Base-by-base conservation (phyloP, 108 stramenopile species). In the Schizochytrium sp. region DNA sequence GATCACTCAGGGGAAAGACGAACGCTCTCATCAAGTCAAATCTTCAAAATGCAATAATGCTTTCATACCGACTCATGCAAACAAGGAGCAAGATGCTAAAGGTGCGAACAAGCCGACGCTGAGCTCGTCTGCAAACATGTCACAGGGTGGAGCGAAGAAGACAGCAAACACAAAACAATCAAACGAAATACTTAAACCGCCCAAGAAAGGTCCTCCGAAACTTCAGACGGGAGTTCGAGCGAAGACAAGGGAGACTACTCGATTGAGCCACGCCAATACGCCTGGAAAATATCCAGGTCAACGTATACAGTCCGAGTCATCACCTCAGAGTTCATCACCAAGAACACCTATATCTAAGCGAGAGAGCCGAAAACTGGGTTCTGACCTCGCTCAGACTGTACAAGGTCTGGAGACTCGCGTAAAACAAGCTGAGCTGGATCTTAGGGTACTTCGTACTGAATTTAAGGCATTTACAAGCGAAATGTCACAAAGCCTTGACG, bases 401-500 rank as follows among this genome's bases (percentile, higher is more conserved):
- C 15, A 7, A 7, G 40, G 42, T 7, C 64, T 69, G 10, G 64
- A 69, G 64, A 69, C 64, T 0, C 64, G 64, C 19, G 64, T 69
- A 7, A 69, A 69, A 44, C 64, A 69, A 69, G 64, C 64, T 38
- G 64, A 69, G 64, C 64, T 69, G 12, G 64, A 69, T 15, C 15
- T 69, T 8, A 28, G 12, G 12, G 42, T 38, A 7, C 28, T 69
- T 8, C 64, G 64, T 3, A 69, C 64, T 10, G 64, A 69, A 15
- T 69, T 69, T 69, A 5, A 8, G 10, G 2, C 64, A 38, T 69
- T 69, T 38, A 69, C 64, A 15, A 38, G 44, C 40, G 64, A 69
- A 69, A 69, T 69, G 64, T 69, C 64, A 7, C 5, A 38, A 69
- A 69, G 64, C 28, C 64, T 69, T 15, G 64, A 69, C 64, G 64